Evolutionary conservation across 805 yeast species (phyloP).

Genomic region (Ogataea pilisensis): DNA sequence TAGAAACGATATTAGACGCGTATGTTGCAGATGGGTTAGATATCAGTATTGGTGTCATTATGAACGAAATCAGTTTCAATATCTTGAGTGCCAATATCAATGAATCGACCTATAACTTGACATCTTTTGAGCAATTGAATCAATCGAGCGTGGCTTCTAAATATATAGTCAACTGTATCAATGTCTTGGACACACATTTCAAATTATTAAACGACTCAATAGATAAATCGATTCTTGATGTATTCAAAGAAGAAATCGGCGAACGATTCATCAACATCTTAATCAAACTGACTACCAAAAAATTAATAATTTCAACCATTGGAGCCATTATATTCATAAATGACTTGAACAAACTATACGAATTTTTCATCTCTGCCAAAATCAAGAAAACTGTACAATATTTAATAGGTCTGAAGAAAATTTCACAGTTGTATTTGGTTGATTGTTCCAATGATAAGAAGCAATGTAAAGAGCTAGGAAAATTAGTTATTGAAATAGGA

Average conservation of each 20-base stretch:
- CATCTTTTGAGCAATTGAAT: constrained; percentile 15
- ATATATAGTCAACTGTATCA: constrained; percentile 62
- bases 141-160: constrained; percentile 38
- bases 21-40: constrained; percentile 91
- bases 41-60: constrained; percentile 84
- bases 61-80: constrained; percentile 56
- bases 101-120: constrained; percentile 48
- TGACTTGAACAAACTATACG: constrained; percentile 76
- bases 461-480: constrained; percentile 82
- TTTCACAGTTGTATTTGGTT: constrained; percentile 80
- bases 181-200: constrained; percentile 66
- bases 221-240: constrained; percentile 83
- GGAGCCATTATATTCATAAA: constrained; percentile 83
- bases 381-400: constrained; percentile 70
- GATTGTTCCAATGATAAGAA: constrained; percentile 45
- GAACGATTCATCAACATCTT: constrained; percentile 75
- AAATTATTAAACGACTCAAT: constrained; percentile 73
- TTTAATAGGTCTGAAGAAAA: constrained; percentile 73
- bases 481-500: constrained; percentile 74
- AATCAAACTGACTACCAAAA: constrained; percentile 71
- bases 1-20: constrained; percentile 79
- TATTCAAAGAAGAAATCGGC: constrained; percentile 91
- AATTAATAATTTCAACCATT: constrained; percentile 60
- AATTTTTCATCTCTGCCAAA: constrained; percentile 59
- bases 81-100: constrained; percentile 19